These are phyloP conservation scores for Quercus cerris DNA, from an alignment of 306 rosid species.

Conservation along the genomic window DNA sequence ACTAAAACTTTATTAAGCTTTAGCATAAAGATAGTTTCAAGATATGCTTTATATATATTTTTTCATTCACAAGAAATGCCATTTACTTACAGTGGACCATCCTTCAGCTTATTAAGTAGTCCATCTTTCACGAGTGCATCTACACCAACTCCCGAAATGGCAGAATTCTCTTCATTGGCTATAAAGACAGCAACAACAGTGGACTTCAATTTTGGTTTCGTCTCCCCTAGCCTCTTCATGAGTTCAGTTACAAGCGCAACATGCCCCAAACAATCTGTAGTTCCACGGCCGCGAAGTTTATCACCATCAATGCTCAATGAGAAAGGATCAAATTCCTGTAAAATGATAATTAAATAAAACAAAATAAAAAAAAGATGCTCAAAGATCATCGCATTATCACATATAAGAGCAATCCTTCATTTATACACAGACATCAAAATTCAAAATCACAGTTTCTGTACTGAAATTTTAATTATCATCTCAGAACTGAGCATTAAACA, in stretches of 20 bases:
- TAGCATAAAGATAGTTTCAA: constrained; percentile 1
- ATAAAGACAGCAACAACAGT: constrained; percentile 85
- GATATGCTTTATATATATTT: background rate
- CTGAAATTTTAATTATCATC: background rate
- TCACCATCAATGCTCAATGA: constrained; percentile 79
- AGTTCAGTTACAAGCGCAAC: constrained; percentile 88
- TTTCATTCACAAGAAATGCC: background rate
- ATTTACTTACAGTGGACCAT: constrained; percentile 80
- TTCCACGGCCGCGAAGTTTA: constrained; percentile 89
- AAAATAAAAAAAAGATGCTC: background rate
- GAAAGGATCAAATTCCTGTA: constrained; percentile 93
- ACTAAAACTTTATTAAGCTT: background rate
- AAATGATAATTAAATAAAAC: no score
- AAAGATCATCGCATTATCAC: background rate
- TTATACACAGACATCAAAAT: background rate
- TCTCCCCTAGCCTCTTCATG: constrained; percentile 74
- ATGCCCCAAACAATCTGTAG: constrained; percentile 94
- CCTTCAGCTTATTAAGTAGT: constrained; percentile 60
- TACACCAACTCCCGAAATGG: constrained; percentile 80
- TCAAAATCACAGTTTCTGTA: background rate
- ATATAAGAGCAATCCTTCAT: background rate
- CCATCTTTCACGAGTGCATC: constrained; percentile 90
- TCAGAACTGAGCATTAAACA: no score
- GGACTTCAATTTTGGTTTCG: constrained; percentile 69
- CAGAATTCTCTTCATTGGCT: constrained; percentile 87